Conservation (phyloP, 2,329 filamentous ascomycete species). For the Sclerotinia glacialis region DNA sequence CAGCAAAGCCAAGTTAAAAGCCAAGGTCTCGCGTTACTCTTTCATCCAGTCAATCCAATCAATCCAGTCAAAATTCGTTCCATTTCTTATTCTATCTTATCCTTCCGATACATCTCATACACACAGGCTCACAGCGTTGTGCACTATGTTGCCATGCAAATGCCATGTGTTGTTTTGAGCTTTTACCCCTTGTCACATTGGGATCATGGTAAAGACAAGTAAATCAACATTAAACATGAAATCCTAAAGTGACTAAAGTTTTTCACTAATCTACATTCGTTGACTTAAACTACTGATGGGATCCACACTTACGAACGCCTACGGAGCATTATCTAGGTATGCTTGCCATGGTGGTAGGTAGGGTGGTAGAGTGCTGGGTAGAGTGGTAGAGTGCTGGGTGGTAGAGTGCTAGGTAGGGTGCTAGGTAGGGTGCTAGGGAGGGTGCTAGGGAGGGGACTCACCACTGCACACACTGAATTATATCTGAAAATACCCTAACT, state of each 20-base stretch:
- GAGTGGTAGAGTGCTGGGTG: too few relatives aligned
- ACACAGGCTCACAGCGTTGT: too few relatives aligned
- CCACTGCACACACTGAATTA: too few relatives aligned
- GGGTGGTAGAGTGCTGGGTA: too few relatives aligned
- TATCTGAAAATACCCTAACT: neutral
- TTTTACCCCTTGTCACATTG: neutral
- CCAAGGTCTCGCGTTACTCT: neutral
- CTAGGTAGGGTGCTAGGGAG: too few relatives aligned
- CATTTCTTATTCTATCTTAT: neutral
- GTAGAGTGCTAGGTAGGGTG: too few relatives aligned
- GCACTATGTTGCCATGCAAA: neutral
- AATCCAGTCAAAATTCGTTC: neutral
- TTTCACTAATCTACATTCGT: neutral
- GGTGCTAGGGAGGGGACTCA: too few relatives aligned
- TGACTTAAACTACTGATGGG: neutral
- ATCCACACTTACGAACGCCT: constrained; percentile 4
- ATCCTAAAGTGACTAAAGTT: neutral
- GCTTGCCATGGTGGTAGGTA: neutral
- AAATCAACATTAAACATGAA: neutral
- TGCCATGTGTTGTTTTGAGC: constrained; percentile 12
- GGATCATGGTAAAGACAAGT: too few relatives aligned
- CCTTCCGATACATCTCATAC: neutral
- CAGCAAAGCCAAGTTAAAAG: neutral
- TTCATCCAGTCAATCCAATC: too few relatives aligned
- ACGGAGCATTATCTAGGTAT: constrained; percentile 2